A percentile compares a stretch with the other conserved stretches of the same genome.
phyloP scores from a whole-genome alignment of 257 asterid genomes.

The Ligustrum vulgare region DNA sequence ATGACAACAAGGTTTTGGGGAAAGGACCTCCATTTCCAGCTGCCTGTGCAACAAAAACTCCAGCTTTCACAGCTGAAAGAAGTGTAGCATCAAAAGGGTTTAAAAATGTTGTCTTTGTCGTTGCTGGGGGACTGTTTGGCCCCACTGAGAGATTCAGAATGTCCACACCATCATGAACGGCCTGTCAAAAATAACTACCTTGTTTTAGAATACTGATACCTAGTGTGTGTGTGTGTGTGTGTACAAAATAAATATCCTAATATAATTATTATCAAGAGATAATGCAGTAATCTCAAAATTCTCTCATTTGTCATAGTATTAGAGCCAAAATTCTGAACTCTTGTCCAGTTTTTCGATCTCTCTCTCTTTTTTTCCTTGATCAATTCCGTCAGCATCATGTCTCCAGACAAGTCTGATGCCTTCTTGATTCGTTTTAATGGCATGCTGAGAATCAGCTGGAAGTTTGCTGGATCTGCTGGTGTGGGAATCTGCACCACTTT shows the following conservation, averaged over 20 bases:
- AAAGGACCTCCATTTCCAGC: conserved; percentile 99
- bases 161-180: conserved; percentile 98
- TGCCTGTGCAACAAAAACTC: conserved; percentile 94
- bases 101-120: conserved; percentile 87
- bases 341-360: too few species aligned
- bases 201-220: conserved; percentile 22
- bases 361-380: too few species aligned
- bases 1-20: conserved; percentile 85
- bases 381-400: too few species aligned
- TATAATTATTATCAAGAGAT: background rate
- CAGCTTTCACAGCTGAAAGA: conserved; percentile 97
- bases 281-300: too few species aligned
- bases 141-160: conserved; percentile 96
- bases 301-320: too few species aligned
- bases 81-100: conserved; percentile 95
- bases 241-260: background rate
- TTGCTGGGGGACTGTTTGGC: conserved; percentile 94
- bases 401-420: too few species aligned
- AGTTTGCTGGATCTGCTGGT: too few species aligned
- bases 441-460: too few species aligned
- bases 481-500: too few species aligned
- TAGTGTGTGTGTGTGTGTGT: background rate
- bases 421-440: too few species aligned
- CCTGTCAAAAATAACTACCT: conserved; percentile 48
- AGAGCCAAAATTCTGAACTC: too few species aligned